Conservation (phyloP, 305 asterid genomes). For the Fraxinus velutina region DNA sequence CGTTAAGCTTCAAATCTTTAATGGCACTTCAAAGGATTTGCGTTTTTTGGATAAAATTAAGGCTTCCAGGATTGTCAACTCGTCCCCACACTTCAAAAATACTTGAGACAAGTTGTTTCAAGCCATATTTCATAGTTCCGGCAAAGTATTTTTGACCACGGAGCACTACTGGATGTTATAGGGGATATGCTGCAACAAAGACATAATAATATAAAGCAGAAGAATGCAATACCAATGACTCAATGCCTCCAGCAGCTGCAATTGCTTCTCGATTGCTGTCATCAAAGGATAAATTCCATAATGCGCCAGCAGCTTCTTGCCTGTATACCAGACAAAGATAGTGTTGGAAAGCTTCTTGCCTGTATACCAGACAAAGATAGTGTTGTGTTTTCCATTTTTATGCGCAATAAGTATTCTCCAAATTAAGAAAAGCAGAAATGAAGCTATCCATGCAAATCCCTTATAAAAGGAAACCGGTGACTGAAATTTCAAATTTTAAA, state of each 20-base stretch:
- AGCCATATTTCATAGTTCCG: neutral
- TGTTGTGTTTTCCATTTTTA: neutral
- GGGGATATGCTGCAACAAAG: neutral
- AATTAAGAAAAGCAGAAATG: constrained; percentile 3
- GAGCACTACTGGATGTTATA: neutral
- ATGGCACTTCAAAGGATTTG: neutral
- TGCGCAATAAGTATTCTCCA: neutral
- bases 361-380: constrained; percentile 28
- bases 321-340: constrained; percentile 36
- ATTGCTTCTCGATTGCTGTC: constrained; percentile 95
- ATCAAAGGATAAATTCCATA: constrained; percentile 94
- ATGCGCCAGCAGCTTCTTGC: constrained; percentile 99
- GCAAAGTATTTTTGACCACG: neutral
- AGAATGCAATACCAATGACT: constrained; percentile 67
- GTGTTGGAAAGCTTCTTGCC: constrained; percentile 71
- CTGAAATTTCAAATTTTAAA: constrained; percentile 3
- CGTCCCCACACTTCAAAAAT: neutral
- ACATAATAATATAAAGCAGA: constrained; percentile 1
- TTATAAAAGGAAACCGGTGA: constrained; percentile 2
- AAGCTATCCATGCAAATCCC: neutral
- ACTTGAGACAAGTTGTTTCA: constrained; percentile 7
- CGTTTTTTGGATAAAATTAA: neutral
- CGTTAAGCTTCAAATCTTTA: constrained; percentile 7
- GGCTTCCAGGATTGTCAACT: neutral
- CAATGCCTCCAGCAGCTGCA: constrained; percentile 88